Evolutionary conservation across 2,329 filamentous ascomycete genomes (phyloP), one percentile per base, ranked within the genome.

Genomic region (Phaeomoniella chlamydospora): DNA sequence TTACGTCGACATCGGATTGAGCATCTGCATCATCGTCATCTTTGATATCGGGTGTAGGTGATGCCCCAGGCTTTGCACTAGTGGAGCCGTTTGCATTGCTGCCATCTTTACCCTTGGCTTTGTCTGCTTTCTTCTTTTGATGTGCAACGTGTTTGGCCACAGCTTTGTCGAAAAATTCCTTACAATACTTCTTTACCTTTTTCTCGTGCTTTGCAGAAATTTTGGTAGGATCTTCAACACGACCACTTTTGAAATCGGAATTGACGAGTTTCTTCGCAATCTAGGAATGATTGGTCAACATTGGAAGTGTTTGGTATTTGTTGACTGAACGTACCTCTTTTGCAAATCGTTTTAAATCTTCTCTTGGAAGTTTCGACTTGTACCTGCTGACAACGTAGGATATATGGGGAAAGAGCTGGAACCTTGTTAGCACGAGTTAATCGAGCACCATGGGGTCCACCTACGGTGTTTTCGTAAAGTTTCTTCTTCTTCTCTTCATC

Each of bases 391-490:
- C 73, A 1, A 94, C 78, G 44, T 85, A 71, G 55, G 86, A 88
- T 46, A 96, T 78, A 38, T 85, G 77, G 4, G 85, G 85, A 51
- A 80, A 83, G 4, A 94, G 67, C 85, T 90, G 45, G 4, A 11
- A 34, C 5, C 10, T 16, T 12, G 15, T 34, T 17, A 18, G 10
- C 16, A 18, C n/a, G n/a, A n/a, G n/a, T n/a, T n/a, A n/a, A n/a
- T n/a, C n/a, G n/a, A n/a, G n/a, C n/a, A n/a, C n/a, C n/a, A n/a
- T 4, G 5, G 18, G 9, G 15, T 12, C 17, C 17, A 64, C 82
- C 56, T 68, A 92, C 85, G 35, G 86, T 93, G 52, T 87, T 87
- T 56, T 94, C 87, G 49, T 94, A 96, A 2, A 94, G 68, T 62
- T 85, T 94, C 72, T 86, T 92, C 58, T 90, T 84, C 59, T 94